Percentiles rank a stretch among this genome's conserved stretches.
These are phyloP conservation scores for Colletotrichum tropicicola DNA, from an alignment of 2,329 filamentous ascomycete species.

Conservation along the genomic window DNA sequence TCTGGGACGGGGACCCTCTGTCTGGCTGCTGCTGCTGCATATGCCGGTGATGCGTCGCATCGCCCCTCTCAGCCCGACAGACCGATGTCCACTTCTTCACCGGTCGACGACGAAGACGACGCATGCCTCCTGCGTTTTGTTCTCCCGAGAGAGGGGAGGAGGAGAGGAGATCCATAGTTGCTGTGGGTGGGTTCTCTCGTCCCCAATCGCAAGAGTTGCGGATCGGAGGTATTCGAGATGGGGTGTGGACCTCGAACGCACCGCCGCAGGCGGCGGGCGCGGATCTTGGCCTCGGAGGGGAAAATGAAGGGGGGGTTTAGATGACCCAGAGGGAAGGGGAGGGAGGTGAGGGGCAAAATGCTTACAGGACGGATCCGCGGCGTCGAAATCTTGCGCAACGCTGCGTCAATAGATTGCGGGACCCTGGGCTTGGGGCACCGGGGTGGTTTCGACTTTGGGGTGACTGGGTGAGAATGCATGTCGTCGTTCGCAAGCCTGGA, in stretches of 20 bases:
- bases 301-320: no score
- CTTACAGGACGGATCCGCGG: no score
- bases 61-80: neutral
- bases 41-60: constrained; percentile 10
- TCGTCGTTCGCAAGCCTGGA: no score
- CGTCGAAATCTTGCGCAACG: no score
- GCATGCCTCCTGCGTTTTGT: neutral
- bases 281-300: neutral
- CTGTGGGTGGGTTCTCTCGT: neutral
- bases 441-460: no score
- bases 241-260: no score
- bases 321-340: no score
- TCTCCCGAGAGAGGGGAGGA: neutral
- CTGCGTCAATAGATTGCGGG: no score
- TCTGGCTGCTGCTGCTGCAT: neutral
- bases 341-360: no score
- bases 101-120: constrained; percentile 8
- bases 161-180: no score
- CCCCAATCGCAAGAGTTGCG: constrained; percentile 11
- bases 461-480: no score
- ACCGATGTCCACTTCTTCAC: constrained; percentile 25
- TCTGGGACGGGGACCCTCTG: neutral
- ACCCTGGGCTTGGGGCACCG: no score
- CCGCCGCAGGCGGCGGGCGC: neutral
- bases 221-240: neutral